Base-by-base conservation (phyloP, 768 basidiomycete species). In the Leucocoprinus sp. region DNA sequence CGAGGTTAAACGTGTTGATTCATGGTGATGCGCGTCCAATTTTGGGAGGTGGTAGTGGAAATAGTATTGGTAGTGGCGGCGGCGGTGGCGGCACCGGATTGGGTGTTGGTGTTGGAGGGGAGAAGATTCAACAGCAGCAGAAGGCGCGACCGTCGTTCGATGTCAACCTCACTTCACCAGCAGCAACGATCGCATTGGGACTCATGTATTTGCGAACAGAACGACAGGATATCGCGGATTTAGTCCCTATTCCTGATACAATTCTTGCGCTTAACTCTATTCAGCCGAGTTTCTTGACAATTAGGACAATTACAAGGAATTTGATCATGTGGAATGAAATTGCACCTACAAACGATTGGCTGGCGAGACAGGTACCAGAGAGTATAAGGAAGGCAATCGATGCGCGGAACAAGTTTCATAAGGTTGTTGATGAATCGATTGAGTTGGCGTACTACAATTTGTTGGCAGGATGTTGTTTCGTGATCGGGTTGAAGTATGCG, bases 381-480 rank as follows among this genome's bases (percentile, higher is more conserved):
- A 69, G 82, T 9, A 81, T 95, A 50, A 65, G 68, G 23, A 66
- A 69, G 9, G 77, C 78, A 1, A 73, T 84, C 54, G 75, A 84
- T 33, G 62, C 63, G n/a, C 66, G 71, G 18, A 59, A 68, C 18
- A 68, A 66, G 49, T 54, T 54, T 24, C 75, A 72, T 19, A 74
- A 73, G 52, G 57, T 59, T 6, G 63, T 79, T 11, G 79, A 86
- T 45, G 82, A 87, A 47, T 76, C 84, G 11, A 73, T 83, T 52
- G 92, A 97, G 57, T 61, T 96, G 43, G 95, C 93, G 0, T 89
- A 93, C 62, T 89, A 87, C 64, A 86, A 95, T 58, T 85, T 98
- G 50, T 64, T 95, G 26, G 82, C 93, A 1, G 95, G 90, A 2
- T 84, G 83, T 46, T 97, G 93, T 63, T 93, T 97, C 52, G 89